Conservation (phyloP, 345 rosid genomes). For the Conringia planisiliqua region DNA sequence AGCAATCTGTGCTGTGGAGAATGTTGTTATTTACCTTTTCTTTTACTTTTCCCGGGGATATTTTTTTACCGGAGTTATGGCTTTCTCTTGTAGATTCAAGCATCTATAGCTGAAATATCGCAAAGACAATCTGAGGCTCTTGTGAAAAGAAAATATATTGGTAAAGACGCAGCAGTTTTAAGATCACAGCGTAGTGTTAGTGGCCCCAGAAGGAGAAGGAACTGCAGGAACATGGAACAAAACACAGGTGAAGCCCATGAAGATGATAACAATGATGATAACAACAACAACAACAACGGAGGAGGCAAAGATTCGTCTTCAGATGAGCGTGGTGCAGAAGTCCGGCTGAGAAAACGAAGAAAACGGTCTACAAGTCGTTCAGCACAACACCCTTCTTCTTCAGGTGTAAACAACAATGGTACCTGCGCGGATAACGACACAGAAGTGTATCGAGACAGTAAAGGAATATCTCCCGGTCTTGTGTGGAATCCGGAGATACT, state of each 20-base stretch:
- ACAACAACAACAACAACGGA: slow-evolving; percentile 5
- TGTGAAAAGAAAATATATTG: slow-evolving; percentile 61
- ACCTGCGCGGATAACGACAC: slow-evolving; percentile 54
- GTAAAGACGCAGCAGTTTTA: slow-evolving; percentile 55
- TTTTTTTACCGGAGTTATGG: neutral
- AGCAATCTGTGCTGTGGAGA: slow-evolving; percentile 2
- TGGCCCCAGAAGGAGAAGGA: slow-evolving; percentile 59
- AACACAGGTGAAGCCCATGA: slow-evolving; percentile 64
- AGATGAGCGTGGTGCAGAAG: slow-evolving; percentile 69
- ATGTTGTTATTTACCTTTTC: slow-evolving; percentile 7
- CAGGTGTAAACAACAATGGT: slow-evolving; percentile 57
- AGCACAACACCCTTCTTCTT: slow-evolving; percentile 59
- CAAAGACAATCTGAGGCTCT: slow-evolving; percentile 89
- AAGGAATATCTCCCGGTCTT: slow-evolving; percentile 77
- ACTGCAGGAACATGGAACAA: slow-evolving; percentile 51
- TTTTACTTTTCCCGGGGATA: neutral
- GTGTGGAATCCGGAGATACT: slow-evolving; percentile 78
- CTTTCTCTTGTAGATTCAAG: slow-evolving; percentile 73
- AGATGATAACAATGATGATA: slow-evolving; percentile 59
- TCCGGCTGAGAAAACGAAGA: slow-evolving; percentile 58
- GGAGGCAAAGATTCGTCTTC: slow-evolving; percentile 84
- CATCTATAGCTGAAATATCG: slow-evolving; percentile 83
- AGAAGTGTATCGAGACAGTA: slow-evolving; percentile 55
- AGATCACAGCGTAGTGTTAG: slow-evolving; percentile 56
- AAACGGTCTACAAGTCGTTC: slow-evolving; percentile 49